These are phyloP conservation scores for Phytophthora uliginosa DNA, from an alignment of 352 stramenopile genomes.

Conservation along the genomic window DNA sequence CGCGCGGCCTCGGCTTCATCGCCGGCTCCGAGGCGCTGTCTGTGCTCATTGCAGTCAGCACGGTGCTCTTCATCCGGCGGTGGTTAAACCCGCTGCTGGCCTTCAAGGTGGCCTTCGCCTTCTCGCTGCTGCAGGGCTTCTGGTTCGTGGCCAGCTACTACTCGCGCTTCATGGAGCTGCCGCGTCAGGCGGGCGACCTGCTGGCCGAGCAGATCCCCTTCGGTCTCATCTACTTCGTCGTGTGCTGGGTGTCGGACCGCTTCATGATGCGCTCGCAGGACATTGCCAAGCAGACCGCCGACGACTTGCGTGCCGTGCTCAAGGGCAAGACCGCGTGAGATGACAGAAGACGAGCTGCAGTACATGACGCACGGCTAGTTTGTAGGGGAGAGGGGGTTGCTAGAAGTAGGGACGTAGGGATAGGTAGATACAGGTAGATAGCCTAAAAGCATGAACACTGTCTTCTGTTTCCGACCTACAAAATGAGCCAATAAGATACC, in stretches of 20 bases:
- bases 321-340: slow-evolving; percentile 36
- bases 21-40: slow-evolving; percentile 74
- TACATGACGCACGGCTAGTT: not conserved
- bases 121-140: slow-evolving; percentile 75
- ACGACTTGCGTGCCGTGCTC: slow-evolving; percentile 69
- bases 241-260: slow-evolving; percentile 83
- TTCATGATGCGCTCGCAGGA: slow-evolving; percentile 83
- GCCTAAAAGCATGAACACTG: too few species aligned
- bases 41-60: slow-evolving; percentile 59
- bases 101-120: slow-evolving; percentile 84
- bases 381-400: not conserved
- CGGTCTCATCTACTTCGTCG: slow-evolving; percentile 77
- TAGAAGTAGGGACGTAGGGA: not conserved
- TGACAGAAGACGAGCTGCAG: not conserved
- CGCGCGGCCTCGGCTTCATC: slow-evolving; percentile 60
- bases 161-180: slow-evolving; percentile 53
- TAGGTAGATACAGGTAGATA: not conserved
- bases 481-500: too few species aligned
- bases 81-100: slow-evolving; percentile 68
- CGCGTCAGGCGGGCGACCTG: slow-evolving; percentile 66
- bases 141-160: slow-evolving; percentile 73
- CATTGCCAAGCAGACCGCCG: slow-evolving; percentile 68
- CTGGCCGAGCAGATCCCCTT: slow-evolving; percentile 72
- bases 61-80: slow-evolving; percentile 73
- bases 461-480: too few species aligned